Conservation (phyloP, 208 protist genomes). For the Crithidia sp. region DNA sequence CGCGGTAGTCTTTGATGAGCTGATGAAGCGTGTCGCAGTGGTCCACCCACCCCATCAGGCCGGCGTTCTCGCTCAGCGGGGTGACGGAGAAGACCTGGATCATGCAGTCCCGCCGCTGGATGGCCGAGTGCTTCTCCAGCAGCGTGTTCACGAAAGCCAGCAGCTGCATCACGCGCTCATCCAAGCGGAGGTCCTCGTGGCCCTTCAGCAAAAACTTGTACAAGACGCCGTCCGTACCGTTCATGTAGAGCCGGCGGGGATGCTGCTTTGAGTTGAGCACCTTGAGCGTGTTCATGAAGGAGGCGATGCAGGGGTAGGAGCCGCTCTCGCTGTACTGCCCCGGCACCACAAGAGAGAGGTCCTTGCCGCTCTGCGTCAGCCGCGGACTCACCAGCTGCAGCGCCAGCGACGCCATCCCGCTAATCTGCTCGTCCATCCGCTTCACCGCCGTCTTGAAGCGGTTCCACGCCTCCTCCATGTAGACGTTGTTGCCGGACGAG, state of each 20-base stretch:
- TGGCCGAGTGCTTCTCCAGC: conserved; percentile 94
- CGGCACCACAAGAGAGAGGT: conserved; percentile 98
- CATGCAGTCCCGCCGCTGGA: conserved; percentile 86
- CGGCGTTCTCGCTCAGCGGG: conserved; percentile 98
- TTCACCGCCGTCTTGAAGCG: conserved; percentile 96
- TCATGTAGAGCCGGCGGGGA: conserved; percentile 97
- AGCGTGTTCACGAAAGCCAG: conserved; percentile 99
- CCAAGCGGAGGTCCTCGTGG: conserved; percentile 97
- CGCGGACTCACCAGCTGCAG: conserved; percentile 95
- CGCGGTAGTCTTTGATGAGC: conserved; percentile 93
- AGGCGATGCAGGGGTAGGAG: conserved; percentile 78
- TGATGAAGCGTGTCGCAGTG: conserved; percentile 94
- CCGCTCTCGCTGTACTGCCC: conserved; percentile 94
- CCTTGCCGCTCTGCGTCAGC: conserved; percentile 82
- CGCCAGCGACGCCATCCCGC: conserved; percentile 94
- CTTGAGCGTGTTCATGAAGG: conserved; percentile 81
- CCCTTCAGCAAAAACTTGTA: conserved; percentile 99
- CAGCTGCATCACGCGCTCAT: conserved; percentile 99
- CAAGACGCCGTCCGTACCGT: conserved; percentile 94
- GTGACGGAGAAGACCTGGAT: conserved; percentile 97
- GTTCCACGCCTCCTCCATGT: conserved; percentile 97
- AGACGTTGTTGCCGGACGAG: conserved; percentile 69
- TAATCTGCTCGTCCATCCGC: conserved; percentile 96
- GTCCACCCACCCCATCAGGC: conserved; percentile 99
- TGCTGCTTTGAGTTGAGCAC: conserved; percentile 99